These are phyloP conservation scores for Colletotrichum noveboracense DNA, from an alignment of 2,329 filamentous ascomycete genomes.

Conservation along the genomic window DNA sequence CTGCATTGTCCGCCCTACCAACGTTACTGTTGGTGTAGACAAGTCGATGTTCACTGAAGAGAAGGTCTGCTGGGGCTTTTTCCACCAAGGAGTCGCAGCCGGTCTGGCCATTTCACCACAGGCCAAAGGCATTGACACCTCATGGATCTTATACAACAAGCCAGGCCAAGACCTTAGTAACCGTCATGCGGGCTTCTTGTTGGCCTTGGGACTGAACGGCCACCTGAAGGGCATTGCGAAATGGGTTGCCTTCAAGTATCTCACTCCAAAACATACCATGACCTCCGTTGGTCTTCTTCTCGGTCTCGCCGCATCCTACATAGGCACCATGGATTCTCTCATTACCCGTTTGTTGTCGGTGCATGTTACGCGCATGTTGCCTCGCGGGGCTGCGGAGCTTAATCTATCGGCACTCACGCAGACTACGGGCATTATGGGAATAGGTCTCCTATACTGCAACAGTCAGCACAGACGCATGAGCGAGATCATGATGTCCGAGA, in stretches of 20 bases:
- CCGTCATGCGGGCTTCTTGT: constrained; percentile 91
- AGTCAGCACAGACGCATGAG: constrained; percentile 98
- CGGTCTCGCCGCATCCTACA: constrained; percentile 89
- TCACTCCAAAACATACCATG: constrained; percentile 99
- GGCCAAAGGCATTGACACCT: constrained; percentile 94
- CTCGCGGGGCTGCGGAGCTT: constrained; percentile 88
- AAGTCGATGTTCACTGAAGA: constrained; percentile 89
- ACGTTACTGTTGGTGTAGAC: constrained; percentile 93
- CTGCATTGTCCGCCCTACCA: constrained; percentile 89
- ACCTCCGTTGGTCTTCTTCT: constrained; percentile 95
- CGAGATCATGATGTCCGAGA: constrained; percentile 97
- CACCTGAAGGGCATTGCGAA: constrained; percentile 95
- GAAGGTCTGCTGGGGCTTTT: constrained; percentile 98
- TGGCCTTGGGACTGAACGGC: constrained; percentile 91
- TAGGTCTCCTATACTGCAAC: constrained; percentile 90
- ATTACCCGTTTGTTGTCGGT: constrained; percentile 94
- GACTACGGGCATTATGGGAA: constrained; percentile 96
- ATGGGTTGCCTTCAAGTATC: constrained; percentile 98
- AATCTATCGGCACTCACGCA: constrained; percentile 93
- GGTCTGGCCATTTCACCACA: constrained; percentile 89
- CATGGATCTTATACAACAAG: constrained; percentile 99
- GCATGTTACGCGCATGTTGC: constrained; percentile 93
- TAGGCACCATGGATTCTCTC: constrained; percentile 96
- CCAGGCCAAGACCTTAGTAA: constrained; percentile 86
- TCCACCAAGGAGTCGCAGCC: constrained; percentile 94